These are phyloP conservation scores for Ogataea zsoltii DNA, from an alignment of 805 yeast species.

Conservation along the genomic window DNA sequence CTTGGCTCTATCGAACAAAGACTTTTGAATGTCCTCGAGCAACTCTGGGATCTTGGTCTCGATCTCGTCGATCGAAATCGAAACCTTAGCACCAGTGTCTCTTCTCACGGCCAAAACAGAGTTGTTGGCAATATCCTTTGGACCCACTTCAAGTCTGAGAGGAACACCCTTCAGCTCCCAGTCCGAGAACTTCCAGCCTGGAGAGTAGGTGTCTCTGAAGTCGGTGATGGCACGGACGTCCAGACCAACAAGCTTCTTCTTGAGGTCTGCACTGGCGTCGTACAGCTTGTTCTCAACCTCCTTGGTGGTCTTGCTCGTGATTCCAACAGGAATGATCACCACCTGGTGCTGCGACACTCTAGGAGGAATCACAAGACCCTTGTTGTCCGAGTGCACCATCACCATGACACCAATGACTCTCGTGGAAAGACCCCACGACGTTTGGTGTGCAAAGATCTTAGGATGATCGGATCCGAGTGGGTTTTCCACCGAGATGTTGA, in stretches of 20 bases:
- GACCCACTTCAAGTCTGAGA: conserved; percentile 92
- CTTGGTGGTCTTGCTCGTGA: conserved; percentile 80
- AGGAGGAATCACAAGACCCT: conserved; percentile 97
- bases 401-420: conserved; percentile 99
- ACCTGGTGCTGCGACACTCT: conserved; percentile 92
- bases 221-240: conserved; percentile 83
- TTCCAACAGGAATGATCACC: conserved; percentile 92
- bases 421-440: conserved; percentile 99
- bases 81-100: conserved; percentile 76
- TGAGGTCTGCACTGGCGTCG: conserved; percentile 70
- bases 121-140: conserved; percentile 82
- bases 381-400: conserved; percentile 98
- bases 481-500: conserved; percentile 90
- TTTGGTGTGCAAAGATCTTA: conserved; percentile 87
- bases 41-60: conserved; percentile 69
- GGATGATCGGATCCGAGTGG: conserved; percentile 89
- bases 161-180: conserved; percentile 97
- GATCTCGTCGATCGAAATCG: conserved; percentile 65
- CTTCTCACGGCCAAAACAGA: conserved; percentile 91
- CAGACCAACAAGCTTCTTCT: conserved; percentile 53
- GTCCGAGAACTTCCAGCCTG: conserved; percentile 98
- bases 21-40: conserved; percentile 79
- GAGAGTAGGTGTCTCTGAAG: conserved; percentile 90
- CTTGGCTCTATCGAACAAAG: conserved; percentile 76
- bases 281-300: conserved; percentile 72